Evolutionary conservation across 2,329 filamentous ascomycete genomes (phyloP).

Genomic region (Drechslerella dactyloides): DNA sequence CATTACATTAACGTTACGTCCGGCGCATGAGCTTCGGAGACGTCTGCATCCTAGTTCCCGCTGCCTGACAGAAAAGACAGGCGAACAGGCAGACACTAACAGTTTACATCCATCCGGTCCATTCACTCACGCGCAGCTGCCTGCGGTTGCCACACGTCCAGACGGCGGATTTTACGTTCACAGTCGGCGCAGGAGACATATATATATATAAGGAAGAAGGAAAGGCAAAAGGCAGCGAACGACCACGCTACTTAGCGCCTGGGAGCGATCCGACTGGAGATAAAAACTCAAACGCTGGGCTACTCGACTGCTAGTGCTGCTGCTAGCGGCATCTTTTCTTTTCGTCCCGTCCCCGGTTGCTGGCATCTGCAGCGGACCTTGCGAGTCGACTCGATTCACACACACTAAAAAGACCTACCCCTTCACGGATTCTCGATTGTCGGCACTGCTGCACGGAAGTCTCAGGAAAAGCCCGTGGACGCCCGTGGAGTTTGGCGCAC

Average conservation of each 20-base stretch:
- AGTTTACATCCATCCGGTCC: too few species aligned
- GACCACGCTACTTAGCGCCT: not conserved
- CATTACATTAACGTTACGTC: conserved; percentile 2
- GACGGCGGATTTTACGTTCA: not conserved
- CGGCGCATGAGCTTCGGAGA: not conserved
- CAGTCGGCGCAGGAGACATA: not conserved
- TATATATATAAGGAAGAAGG: not conserved
- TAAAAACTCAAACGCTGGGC: conserved; percentile 11
- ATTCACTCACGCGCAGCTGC: not conserved
- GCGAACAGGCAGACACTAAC: not conserved
- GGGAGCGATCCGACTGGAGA: not conserved
- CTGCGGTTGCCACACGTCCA: not conserved
- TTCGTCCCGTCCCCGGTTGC: not conserved
- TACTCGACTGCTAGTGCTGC: not conserved
- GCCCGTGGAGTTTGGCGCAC: conserved; percentile 4
- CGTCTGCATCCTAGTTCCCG: conserved; percentile 7
- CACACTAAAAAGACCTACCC: too few species aligned
- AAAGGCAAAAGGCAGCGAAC: not conserved
- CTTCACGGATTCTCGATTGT: not conserved
- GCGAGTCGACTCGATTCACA: not conserved
- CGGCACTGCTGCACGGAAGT: conserved; percentile 2
- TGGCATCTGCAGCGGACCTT: not conserved
- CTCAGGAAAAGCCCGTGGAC: conserved; percentile 5
- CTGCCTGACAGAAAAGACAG: conserved; percentile 4
- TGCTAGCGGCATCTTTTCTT: not conserved